Conservation (phyloP, 2,329 filamentous ascomycete species). For the Niveomyces coronatus region DNA sequence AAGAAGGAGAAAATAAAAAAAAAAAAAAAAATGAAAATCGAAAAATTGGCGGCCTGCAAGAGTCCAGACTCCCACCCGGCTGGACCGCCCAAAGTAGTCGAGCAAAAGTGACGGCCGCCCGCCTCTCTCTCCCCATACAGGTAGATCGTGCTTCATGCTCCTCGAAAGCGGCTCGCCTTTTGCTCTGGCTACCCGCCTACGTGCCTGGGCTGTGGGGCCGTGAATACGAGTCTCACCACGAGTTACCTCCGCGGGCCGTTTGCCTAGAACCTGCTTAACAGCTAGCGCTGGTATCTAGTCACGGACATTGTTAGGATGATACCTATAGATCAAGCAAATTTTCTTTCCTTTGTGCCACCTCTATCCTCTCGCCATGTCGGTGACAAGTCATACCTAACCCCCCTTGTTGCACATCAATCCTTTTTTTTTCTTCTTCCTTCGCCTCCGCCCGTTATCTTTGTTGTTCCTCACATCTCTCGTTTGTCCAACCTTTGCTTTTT, state of each 20-base stretch:
- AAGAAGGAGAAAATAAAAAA: too few species aligned
- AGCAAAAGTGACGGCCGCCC: too few species aligned
- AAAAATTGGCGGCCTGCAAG: too few species aligned
- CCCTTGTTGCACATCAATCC: not conserved
- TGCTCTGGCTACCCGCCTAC: too few species aligned
- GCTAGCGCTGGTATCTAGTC: too few species aligned
- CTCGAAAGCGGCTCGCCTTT: not conserved
- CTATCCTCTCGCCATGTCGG: not conserved
- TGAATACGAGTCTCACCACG: conserved; percentile 8
- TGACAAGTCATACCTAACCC: not conserved
- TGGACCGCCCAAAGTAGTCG: too few species aligned
- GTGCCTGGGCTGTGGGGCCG: too few species aligned
- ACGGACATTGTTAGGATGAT: too few species aligned
- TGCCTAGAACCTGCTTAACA: not conserved
- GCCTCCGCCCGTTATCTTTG: not conserved
- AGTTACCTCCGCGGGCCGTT: not conserved
- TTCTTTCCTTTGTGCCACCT: conserved; percentile 3
- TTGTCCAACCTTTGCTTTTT: not conserved
- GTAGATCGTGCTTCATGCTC: not conserved
- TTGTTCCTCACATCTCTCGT: not conserved
- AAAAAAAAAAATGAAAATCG: too few species aligned
- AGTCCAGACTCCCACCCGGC: too few species aligned
- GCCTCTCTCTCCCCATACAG: not conserved
- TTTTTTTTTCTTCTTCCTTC: not conserved
- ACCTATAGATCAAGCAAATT: too few species aligned